Base-by-base conservation (phyloP, 2,329 filamentous ascomycete species). In the Paecilomyces dactylethromorphus region DNA sequence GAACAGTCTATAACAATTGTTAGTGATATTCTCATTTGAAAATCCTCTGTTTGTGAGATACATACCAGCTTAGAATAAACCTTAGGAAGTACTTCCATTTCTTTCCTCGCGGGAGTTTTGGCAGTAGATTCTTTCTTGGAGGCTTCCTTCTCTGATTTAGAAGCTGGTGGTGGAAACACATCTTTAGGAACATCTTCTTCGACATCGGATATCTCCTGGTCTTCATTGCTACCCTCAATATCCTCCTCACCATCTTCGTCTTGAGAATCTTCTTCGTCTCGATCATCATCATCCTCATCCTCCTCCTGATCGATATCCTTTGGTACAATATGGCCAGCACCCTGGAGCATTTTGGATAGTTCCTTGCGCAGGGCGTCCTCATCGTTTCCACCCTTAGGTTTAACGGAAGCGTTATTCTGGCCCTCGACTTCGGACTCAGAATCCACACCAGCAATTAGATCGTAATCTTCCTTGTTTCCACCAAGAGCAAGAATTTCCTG, bases 391-490 rank as follows among this genome's bases (percentile, higher is more conserved):
- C 59, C 60, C 55, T 66, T 70, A 2, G 66, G 62, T 32, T 68
- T 69, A 57, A 63, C 63, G 1, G 65, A 35, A 32, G 59, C 49
- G 53, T 65, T 60, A n/a, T 56, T 58, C 29, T 56, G 62, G 53
- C 66, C 74, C 64, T 80, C 79, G 13, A 78, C 66, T 63, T 81
- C 79, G 13, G 76, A 78, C 52, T 78, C 78, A 0, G 79, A 81
- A 52, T 75, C 71, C 21, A 76, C 68, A 56, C 69, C 76, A 22
- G 72, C 77, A 59, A 81, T 65, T 24, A 81, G 65, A 53, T 79
- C 74, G 58, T 79, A 68, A 62, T 81, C 78, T 56, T 81, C 79
- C 63, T 79, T 71, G n/a, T 75, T 79, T 54, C 79, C 79, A 32
- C 79, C 79, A 56, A 81, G 72, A 4, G 74, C 74, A 60, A 78